A percentile compares a stretch with the other conserved stretches of the same genome.
These are phyloP conservation scores for Quercus glauca DNA, from an alignment of 306 rosid genomes.

Conservation along the genomic window DNA sequence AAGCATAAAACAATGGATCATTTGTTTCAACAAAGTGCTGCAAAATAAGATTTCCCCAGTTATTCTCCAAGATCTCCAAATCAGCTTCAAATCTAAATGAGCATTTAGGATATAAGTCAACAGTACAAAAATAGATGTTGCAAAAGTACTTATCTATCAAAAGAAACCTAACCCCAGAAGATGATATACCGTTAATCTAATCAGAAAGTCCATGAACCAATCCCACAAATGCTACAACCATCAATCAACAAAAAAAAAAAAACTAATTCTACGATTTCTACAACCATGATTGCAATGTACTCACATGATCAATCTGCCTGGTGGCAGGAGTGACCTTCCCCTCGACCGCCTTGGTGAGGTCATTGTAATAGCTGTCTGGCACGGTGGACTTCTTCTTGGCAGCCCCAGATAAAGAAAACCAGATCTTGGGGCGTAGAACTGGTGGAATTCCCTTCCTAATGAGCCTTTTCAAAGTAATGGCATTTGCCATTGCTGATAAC, in stretches of 20 bases:
- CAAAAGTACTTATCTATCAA: background rate
- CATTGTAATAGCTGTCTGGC: slow-evolving; percentile 95
- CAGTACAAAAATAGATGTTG: background rate
- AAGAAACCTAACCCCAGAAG: background rate
- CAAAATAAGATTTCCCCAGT: background rate
- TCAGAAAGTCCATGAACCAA: too few relatives aligned
- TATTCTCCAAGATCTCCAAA: slow-evolving; percentile 5
- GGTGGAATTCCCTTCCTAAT: slow-evolving; percentile 97
- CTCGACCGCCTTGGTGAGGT: slow-evolving; percentile 75
- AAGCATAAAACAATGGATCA: background rate
- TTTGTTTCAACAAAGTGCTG: background rate
- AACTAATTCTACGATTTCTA: slow-evolving; percentile 6
- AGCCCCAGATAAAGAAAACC: slow-evolving; percentile 95
- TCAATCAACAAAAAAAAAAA: background rate
- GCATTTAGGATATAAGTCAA: background rate
- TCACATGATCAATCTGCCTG: slow-evolving; percentile 94
- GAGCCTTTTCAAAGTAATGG: slow-evolving; percentile 82
- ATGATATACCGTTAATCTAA: background rate
- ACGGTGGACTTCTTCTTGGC: slow-evolving; percentile 98
- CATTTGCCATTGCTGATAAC: slow-evolving; percentile 73
- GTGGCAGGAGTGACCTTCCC: slow-evolving; percentile 98
- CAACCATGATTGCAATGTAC: slow-evolving; percentile 17
- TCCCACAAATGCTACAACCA: background rate
- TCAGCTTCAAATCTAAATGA: background rate
- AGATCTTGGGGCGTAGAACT: slow-evolving; percentile 87